These are phyloP conservation scores for Mycocentrospora acerina DNA, from an alignment of 2,329 filamentous ascomycete species.

Conservation along the genomic window DNA sequence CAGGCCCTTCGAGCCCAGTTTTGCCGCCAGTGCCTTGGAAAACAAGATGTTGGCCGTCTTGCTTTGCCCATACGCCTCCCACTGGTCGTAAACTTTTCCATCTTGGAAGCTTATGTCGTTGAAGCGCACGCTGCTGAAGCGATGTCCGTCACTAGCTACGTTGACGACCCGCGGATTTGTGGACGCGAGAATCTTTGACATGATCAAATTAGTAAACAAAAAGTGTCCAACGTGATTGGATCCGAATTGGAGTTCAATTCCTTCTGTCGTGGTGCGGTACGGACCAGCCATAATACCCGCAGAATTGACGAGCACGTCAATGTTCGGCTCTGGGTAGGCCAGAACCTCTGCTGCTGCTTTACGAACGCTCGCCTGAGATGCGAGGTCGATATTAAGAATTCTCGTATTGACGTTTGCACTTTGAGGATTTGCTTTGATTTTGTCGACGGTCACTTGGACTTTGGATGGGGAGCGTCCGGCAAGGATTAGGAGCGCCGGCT, in stretches of 20 bases:
- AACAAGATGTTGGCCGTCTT: constrained; percentile 54
- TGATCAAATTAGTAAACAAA: constrained; percentile 49
- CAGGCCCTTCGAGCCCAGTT: constrained; percentile 24
- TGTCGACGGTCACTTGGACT: constrained; percentile 41
- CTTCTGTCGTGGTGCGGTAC: constrained; percentile 31
- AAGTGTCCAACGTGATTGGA: constrained; percentile 56
- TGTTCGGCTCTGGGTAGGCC: constrained; percentile 26
- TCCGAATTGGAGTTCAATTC: constrained; percentile 45
- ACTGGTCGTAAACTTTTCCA: constrained; percentile 44
- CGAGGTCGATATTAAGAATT: constrained; percentile 38
- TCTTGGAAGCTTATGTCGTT: constrained; percentile 47
- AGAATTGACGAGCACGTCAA: constrained; percentile 50
- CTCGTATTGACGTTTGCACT: constrained; percentile 40
- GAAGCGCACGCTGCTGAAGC: constrained; percentile 44
- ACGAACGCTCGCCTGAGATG: constrained; percentile 37
- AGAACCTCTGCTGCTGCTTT: constrained; percentile 37
- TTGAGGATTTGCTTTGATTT: constrained; percentile 29
- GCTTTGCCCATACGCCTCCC: constrained; percentile 53
- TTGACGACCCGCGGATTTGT: constrained; percentile 44
- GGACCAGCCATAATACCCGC: constrained; percentile 42
- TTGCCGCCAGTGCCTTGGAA: constrained; percentile 22
- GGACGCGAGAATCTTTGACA: constrained; percentile 44
- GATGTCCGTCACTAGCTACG: constrained; percentile 45
- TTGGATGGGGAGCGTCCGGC: constrained; percentile 49
- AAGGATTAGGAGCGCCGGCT: constrained; percentile 31